Base-by-base conservation (phyloP, 805 yeast genomes). In the Metschnikowia lachancei region DNA sequence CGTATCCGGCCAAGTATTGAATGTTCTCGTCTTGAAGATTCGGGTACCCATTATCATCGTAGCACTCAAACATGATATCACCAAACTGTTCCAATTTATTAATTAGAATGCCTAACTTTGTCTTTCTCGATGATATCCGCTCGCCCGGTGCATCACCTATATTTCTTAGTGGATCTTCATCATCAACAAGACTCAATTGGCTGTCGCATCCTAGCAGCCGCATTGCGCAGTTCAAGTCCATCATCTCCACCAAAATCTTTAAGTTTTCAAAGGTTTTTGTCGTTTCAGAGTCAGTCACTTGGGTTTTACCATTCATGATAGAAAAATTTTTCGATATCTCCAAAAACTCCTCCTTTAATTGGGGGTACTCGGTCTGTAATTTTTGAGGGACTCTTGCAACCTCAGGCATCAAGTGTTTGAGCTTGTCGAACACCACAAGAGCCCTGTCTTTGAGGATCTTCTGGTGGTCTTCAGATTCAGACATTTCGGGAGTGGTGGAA, bases 21-120 rank as follows among this genome's bases (percentile, higher is more conserved):
- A 41, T 13, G 20, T 26, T 29, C 3, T 13, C 14, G 19, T 34
- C 39, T 1, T 17, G n/a, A 12, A 41, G 26, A n/a, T 29, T 29
- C 19, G 45, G 36, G n/a, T 28, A 11, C 3, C 46, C 46, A 3
- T 31, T 24, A 2, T 36, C 37, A 26, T 43, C 41, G 18, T 30
- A 43, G 32, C 41, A 30, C 16, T 3, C 5, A 10, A 22, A n/a
- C 36, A 43, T 36, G 16, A 14, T 3, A n/a, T 14, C 26, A 2
- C 35, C 41, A 31, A 36, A 36, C 13, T 7, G 32, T 14, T 36
- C 36, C 17, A 43, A 20, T 14, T 30, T 30, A 11, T 43, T 36
- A 30, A 35, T 20, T 3, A 20, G n/a, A 3, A 43, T 4, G 11
- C 26, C 17, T 12, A 43, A 16, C 31, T 31, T 36, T 11, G 46